Conservation (phyloP, 2,329 filamentous ascomycete species). For the Rutstroemia sp. region DNA sequence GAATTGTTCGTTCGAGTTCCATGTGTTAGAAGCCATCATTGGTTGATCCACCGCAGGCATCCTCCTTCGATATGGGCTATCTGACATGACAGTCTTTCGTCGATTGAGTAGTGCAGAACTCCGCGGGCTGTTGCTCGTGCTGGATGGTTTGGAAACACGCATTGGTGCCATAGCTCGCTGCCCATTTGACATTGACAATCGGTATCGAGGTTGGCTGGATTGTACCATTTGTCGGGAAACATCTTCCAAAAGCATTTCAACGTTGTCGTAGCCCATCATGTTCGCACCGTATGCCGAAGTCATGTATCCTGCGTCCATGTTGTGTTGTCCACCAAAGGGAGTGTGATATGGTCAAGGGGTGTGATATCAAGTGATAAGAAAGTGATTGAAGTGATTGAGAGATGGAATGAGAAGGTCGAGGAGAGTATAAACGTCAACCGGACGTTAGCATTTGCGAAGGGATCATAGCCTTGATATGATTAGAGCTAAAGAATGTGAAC, state of each 20-base stretch:
- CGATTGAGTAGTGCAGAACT: conserved; percentile 41
- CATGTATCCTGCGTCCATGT: conserved; percentile 22
- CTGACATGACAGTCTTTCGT: conserved; percentile 50
- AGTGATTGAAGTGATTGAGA: not conserved
- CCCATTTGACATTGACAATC: conserved; percentile 40
- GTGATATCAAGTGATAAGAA: not conserved
- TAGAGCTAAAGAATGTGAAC: conserved; percentile 15
- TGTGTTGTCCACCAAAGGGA: conserved; percentile 8
- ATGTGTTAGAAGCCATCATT: conserved; percentile 41
- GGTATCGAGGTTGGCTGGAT: conserved; percentile 40
- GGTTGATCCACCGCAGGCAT: conserved; percentile 30
- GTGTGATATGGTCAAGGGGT: not conserved
- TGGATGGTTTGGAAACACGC: conserved; percentile 58
- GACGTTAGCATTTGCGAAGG: conserved; percentile 15
- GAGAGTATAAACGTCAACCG: conserved; percentile 10
- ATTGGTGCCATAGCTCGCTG: conserved; percentile 44
- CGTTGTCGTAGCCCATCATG: conserved; percentile 29
- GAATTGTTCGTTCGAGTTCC: conserved; percentile 30
- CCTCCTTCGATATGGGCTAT: conserved; percentile 29
- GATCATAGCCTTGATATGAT: conserved; percentile 17
- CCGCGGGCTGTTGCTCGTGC: conserved; percentile 62
- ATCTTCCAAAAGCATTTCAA: conserved; percentile 43
- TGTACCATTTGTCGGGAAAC: conserved; percentile 44
- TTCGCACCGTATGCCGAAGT: conserved; percentile 16
- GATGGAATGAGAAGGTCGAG: not conserved